Evolutionary conservation across 305 asterid species (phyloP), one percentile per base, ranked within the genome.

Genomic region (Fraxinus ornus): DNA sequence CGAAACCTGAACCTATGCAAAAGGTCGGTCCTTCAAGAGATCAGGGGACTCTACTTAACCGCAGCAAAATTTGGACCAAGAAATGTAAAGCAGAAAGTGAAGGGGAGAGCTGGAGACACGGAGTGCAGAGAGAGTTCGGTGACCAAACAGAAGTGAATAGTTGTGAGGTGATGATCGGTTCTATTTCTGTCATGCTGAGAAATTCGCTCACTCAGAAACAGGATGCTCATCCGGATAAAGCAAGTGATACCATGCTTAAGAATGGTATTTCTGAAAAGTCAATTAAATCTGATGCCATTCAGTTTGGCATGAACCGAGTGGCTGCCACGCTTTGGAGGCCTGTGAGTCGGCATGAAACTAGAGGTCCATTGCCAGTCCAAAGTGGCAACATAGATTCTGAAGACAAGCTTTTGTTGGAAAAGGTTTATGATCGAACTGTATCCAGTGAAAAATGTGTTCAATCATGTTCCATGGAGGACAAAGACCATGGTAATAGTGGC

Each of bases 151-250:
- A 84, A 84, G 90, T 88, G 79, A 85, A 76, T 77, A 87, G 87
- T 76, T 83, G 91, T 44, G 93, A 90, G 87, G 90, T 96, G 86
- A 81, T 94, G 73, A 94, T 96, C 33, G 99, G 99, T 79, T 93
- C 98, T 35, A 92, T 96, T 85, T 81, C 97, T 3, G 88, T 96
- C 73, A 82, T 88, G 0, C 90, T 94, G 82, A 89, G 77, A 83
- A 88, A 79, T 82, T 79, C 41, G 78, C 82, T 79, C 77, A 72
- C 87, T 52, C 79, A 82, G 80, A 87, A 78, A 76, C 90, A 79
- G 78, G 87, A 80, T 37, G 75, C 81, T 82, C 68, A 30, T 80
- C 80, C 39, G n/a, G 77, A 78, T 39, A 87, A 84, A 86, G 82
- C 80, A 28, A 79, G 81, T 47, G 85, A 79, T 28, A 26, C 82